Evolutionary conservation across 2,329 filamentous ascomycete species (phyloP), one percentile per base, ranked within the genome.

Genomic region (Bisporella sp.): DNA sequence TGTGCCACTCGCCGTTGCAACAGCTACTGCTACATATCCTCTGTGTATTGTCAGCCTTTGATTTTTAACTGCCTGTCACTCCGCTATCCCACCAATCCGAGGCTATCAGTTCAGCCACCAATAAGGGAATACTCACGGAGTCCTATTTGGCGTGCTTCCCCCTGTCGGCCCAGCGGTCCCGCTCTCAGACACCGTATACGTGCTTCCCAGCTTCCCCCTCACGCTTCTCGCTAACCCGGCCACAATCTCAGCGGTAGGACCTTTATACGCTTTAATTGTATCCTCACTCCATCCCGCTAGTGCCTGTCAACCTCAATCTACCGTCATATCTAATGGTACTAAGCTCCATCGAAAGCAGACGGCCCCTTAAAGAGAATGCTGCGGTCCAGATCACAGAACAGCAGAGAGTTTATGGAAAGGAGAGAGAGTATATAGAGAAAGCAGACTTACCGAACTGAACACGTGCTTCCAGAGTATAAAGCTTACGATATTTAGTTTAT

Each of bases 101-200:
- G 31, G 2, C 31, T 31, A 46, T 7, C 40, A 29, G 30, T 31
- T 41, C 28, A 12, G 31, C 32, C 55, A 31, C 45, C 50, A 39
- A 35, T 8, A 46, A 46, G 32, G 28, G 45, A 33, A 54, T 21
- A 63, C 62, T 48, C 53, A 77, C 69, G 80, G 81, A 35, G 70
- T 77, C 39, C 81, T 66, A 62, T 83, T 84, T 54, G 66, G 69
- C 42, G 74, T 77, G 31, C 65, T 66, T 0, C 80, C 81, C 9
- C 76, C 78, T 1, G 76, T 81, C 6, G 81, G 81, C 1, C 81
- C 81, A n/a, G 81, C 81, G 2, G 80, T 84, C 1, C 81, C 81
- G 47, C 74, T 79, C 69, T 84, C 79, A 49, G 70, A 71, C 6
- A 84, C 60, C 6, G 74, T 74, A 60, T 82, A 84, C 13, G 78